phyloP scores from a whole-genome alignment of 495 filamentous ascomycete genomes.

The Hypoxylon intermedium region DNA sequence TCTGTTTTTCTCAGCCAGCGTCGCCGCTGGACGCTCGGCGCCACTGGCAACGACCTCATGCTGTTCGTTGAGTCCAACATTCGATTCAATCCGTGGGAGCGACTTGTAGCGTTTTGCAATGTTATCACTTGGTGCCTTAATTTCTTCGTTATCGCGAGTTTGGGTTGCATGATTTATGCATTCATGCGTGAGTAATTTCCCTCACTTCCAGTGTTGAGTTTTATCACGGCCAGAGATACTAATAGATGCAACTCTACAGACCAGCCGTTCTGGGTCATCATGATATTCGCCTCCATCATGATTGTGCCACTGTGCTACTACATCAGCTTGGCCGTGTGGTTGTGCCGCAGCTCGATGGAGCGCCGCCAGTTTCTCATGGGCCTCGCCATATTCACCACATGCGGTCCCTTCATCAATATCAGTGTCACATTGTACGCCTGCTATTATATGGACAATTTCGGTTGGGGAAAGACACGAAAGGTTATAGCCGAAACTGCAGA shows the following conservation, averaged over 20 bases:
- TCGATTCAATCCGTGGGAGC: constrained; percentile 37
- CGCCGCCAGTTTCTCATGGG: constrained; percentile 36
- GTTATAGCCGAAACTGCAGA: constrained; percentile 42
- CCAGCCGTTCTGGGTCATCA: constrained; percentile 36
- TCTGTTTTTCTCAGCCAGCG: constrained; percentile 45
- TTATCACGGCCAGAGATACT: not conserved
- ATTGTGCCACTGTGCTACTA: constrained; percentile 35
- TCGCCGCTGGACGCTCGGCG: constrained; percentile 43
- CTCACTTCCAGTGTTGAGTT: not conserved
- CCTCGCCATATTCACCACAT: constrained; percentile 24
- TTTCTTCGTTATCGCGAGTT: constrained; percentile 43
- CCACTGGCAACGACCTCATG: constrained; percentile 43
- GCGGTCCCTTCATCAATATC: constrained; percentile 42
- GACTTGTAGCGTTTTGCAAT: constrained; percentile 38
- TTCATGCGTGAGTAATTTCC: constrained; percentile 28
- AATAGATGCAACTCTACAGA: constrained; percentile 3
- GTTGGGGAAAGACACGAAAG: constrained; percentile 47
- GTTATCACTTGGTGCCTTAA: constrained; percentile 41
- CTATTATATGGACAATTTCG: constrained; percentile 41
- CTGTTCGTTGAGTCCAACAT: constrained; percentile 27
- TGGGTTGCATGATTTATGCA: constrained; percentile 34
- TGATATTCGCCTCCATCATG: constrained; percentile 43
- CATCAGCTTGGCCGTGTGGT: constrained; percentile 32
- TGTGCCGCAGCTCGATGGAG: constrained; percentile 28
- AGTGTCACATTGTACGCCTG: constrained; percentile 39